Evolutionary conservation across 2,329 filamentous ascomycete species (phyloP).

Genomic region (Sclerotinia sclerotiorum): DNA sequence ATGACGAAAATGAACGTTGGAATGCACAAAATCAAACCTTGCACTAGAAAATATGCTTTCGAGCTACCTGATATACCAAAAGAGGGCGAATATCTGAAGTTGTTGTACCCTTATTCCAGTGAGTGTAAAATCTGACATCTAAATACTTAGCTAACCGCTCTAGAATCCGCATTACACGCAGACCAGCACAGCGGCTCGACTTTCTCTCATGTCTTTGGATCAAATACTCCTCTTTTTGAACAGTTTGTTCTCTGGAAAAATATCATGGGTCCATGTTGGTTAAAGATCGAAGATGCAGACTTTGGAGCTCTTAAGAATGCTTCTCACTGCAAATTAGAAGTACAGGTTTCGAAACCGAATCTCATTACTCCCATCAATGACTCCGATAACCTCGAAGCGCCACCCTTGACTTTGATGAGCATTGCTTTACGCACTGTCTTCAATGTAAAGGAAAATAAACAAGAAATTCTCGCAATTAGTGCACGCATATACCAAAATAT

Average conservation of each 20-base stretch:
- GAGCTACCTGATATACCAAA: slow-evolving; percentile 84
- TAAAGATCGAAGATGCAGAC: slow-evolving; percentile 83
- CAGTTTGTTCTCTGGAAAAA: slow-evolving; percentile 99
- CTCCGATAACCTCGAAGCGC: slow-evolving; percentile 76
- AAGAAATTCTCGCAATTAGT: slow-evolving; percentile 90
- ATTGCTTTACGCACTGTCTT: slow-evolving; percentile 83
- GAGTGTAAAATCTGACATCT: slow-evolving; percentile 36
- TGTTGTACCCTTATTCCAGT: slow-evolving; percentile 93
- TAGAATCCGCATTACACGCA: slow-evolving; percentile 67
- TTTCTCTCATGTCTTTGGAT: slow-evolving; percentile 91
- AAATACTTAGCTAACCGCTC: slow-evolving; percentile 23
- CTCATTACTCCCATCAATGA: slow-evolving; percentile 72
- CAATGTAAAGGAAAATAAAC: slow-evolving; percentile 91
- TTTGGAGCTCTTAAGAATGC: slow-evolving; percentile 85
- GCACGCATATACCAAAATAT: slow-evolving; percentile 91
- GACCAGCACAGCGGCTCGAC: slow-evolving; percentile 73
- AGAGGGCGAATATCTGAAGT: slow-evolving; percentile 87
- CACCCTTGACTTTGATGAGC: slow-evolving; percentile 94
- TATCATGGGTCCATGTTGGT: slow-evolving; percentile 98
- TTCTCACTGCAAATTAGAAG: slow-evolving; percentile 95
- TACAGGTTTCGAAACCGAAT: slow-evolving; percentile 75
- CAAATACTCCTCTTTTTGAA: slow-evolving; percentile 91
- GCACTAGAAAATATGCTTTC: slow-evolving; percentile 90
- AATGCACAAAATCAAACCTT: slow-evolving; percentile 92
- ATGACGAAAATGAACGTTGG: slow-evolving; percentile 85